Percentiles rank a stretch among this genome's conserved stretches.
These are phyloP conservation scores for Barnettozyma californica DNA, from an alignment of 805 yeast species.

Conservation along the genomic window DNA sequence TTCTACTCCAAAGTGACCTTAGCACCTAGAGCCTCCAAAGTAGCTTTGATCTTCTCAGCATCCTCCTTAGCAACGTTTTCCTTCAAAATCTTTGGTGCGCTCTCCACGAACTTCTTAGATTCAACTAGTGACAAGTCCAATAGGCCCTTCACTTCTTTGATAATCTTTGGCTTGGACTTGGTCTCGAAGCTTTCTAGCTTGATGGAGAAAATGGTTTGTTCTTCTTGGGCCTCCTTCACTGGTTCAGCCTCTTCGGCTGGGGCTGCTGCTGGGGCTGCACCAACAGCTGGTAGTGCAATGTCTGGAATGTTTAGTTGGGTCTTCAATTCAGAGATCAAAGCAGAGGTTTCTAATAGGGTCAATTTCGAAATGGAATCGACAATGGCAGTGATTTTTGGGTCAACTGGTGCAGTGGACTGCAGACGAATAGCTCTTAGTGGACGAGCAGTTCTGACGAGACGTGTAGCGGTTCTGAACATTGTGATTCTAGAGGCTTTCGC, in stretches of 20 bases:
- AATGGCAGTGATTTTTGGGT: conserved; percentile 81
- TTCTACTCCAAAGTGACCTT: conserved; percentile 78
- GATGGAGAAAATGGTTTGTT: conserved; percentile 86
- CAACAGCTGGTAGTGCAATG: conserved; percentile 76
- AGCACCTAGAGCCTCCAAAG: conserved; percentile 93
- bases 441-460: conserved; percentile 17
- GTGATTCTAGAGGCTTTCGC: background rate
- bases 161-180: conserved; percentile 93
- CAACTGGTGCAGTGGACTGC: conserved; percentile 53
- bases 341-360: conserved; percentile 90
- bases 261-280: conserved; percentile 54
- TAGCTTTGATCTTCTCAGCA: conserved; percentile 91
- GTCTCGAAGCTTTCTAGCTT: conserved; percentile 93
- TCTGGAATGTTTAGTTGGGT: conserved; percentile 88
- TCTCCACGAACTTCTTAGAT: conserved; percentile 95
- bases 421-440: conserved; percentile 25
- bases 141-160: conserved; percentile 91
- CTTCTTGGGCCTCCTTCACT: conserved; percentile 74
- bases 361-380: conserved; percentile 88
- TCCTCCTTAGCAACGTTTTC: conserved; percentile 97
- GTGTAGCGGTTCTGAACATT: conserved; percentile 11
- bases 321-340: conserved; percentile 74
- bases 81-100: conserved; percentile 94
- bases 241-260: conserved; percentile 72
- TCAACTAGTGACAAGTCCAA: conserved; percentile 92